A percentile compares a stretch with the other conserved stretches of the same genome.
These are phyloP conservation scores for Wickerhamiella allomyrinae DNA, from an alignment of 805 yeast genomes.

Conservation along the genomic window DNA sequence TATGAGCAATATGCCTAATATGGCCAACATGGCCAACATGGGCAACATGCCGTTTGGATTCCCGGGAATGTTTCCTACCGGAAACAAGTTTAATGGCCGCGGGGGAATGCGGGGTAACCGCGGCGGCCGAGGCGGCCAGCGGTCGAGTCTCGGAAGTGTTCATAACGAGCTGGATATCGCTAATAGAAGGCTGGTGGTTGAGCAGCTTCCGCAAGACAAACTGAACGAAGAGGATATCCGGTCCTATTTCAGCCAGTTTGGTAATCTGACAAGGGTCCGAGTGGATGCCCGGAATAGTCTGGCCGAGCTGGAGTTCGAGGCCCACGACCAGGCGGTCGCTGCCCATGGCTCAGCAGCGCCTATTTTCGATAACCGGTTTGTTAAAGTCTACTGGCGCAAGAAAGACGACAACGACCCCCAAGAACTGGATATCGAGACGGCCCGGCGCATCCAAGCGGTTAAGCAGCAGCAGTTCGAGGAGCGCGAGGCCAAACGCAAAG, in stretches of 20 bases:
- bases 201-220: constrained; percentile 32
- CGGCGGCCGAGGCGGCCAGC: constrained; percentile 1
- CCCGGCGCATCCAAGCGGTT: constrained; percentile 26
- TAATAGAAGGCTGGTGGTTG: constrained; percentile 27
- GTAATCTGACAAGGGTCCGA: constrained; percentile 23
- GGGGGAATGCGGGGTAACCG: constrained; percentile 1
- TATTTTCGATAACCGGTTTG: constrained; percentile 35
- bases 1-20: not conserved
- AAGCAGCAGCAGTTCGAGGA: constrained; percentile 31
- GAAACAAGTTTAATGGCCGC: constrained; percentile 1
- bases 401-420: constrained; percentile 12
- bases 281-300: constrained; percentile 20
- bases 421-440: constrained; percentile 27
- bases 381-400: constrained; percentile 32
- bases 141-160: constrained; percentile 9
- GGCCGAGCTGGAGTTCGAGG: constrained; percentile 29
- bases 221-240: constrained; percentile 25
- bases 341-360: constrained; percentile 34
- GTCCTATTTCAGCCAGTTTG: constrained; percentile 31
- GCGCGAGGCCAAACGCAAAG: constrained; percentile 25
- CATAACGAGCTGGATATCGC: constrained; percentile 19
- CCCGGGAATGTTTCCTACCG: constrained; percentile 2
- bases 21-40: constrained; percentile 7
- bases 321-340: constrained; percentile 27
- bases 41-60: constrained; percentile 6